Base-by-base conservation (phyloP, 805 yeast genomes). In the Ascoidea rubescens region DNA sequence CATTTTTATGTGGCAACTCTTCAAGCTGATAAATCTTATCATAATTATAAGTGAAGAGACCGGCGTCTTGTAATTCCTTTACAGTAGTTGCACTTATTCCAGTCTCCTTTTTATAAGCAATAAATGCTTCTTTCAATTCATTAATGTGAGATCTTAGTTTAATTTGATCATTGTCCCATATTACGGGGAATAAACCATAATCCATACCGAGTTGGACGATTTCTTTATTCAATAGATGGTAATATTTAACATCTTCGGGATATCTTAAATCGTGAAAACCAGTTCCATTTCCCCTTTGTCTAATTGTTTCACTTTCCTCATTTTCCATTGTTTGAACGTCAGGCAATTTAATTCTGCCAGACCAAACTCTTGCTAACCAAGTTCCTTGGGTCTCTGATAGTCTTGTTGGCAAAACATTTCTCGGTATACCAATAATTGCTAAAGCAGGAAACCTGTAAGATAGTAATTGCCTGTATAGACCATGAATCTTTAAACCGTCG, bases 311-410 rank as follows among this genome's bases (percentile, higher is more conserved):
- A 10, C 71, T 62, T 37, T 75, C 64, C 31, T 67, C 58, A 4
- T 58, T 51, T 48, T 74, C 75, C 78, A 80, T 82, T n/a, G 68
- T 73, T 30, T 66, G 67, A 16, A 57, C 55, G 0, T 71, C 46
- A 1, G 89, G 88, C 12, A 82, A 63, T 14, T 57, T 10, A 1
- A 85, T 62, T 47, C 79, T 70, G 0, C 81, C 81, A 4, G 77
- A 63, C 67, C 84, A 78, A 2, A 80, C 78, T 53, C 88, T 71
- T 2, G 85, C 77, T 33, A 85, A 68, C 60, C 81, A 73, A 5
- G 80, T 71, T 0, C 84, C 87, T 61, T 86, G 93, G 49, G 77
- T 67, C 58, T 77, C 81, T 14, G 84, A 74, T 1, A 76, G 66
- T 51, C 86, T 71, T 55, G 82, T 80, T 5, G 88, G 86, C 0